Evolutionary conservation across 345 rosid genomes (phyloP).

Genomic region (Eucalyptus caleyi): DNA sequence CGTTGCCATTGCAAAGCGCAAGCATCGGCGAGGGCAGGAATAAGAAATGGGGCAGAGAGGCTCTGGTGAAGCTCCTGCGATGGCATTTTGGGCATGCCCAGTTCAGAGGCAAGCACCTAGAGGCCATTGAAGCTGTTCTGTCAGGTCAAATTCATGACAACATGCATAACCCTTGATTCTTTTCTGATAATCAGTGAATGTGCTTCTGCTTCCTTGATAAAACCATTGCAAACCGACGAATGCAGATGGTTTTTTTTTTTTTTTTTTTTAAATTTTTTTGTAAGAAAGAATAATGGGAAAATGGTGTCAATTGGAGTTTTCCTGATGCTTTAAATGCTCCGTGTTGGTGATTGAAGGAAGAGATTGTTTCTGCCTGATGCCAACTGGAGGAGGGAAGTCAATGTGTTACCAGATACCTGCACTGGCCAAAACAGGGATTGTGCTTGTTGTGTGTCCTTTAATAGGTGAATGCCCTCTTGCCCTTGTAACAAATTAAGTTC

Average conservation of each 20-base stretch:
- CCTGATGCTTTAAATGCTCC: neutral
- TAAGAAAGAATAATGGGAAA: neutral
- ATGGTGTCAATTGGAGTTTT: neutral
- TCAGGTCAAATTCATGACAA: conserved; percentile 27
- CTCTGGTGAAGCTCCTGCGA: conserved; percentile 72
- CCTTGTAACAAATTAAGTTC: neutral
- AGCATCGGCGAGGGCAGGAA: conserved; percentile 18
- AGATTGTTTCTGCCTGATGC: conserved; percentile 97
- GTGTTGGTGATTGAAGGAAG: conserved; percentile 25
- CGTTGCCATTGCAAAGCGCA: conserved; percentile 46
- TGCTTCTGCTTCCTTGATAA: neutral
- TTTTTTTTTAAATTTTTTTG: neutral
- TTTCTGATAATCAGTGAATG: neutral
- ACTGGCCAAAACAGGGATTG: conserved; percentile 73
- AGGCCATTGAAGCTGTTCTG: conserved; percentile 79
- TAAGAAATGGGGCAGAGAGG: conserved; percentile 37
- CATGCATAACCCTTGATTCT: neutral
- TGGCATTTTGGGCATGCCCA: conserved; percentile 91
- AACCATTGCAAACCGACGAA: neutral
- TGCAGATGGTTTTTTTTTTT: neutral
- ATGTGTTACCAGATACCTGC: conserved; percentile 98
- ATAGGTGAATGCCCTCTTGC: conserved; percentile 37
- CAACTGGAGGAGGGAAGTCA: conserved; percentile 97
- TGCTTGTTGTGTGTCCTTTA: conserved; percentile 87
- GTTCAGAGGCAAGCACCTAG: conserved; percentile 81